These are phyloP conservation scores for Catharanthus roseus DNA, from an alignment of 257 asterid species.

Conservation along the genomic window DNA sequence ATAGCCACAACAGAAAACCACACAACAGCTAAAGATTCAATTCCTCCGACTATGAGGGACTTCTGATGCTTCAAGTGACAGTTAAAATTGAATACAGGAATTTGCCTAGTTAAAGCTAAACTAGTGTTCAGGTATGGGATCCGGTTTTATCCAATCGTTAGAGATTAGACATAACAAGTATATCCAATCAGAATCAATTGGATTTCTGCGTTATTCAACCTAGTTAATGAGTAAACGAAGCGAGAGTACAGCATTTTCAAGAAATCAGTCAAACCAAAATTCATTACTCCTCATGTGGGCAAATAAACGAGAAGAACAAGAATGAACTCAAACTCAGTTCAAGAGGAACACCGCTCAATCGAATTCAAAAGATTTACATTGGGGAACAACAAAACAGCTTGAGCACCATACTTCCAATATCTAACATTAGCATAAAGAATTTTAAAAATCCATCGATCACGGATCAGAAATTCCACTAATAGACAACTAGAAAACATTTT, in stretches of 20 bases:
- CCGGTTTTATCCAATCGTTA: too few relatives aligned
- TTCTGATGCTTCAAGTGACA: too few relatives aligned
- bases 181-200: too few relatives aligned
- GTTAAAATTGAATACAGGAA: too few relatives aligned
- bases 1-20: background rate
- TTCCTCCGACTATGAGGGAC: too few relatives aligned
- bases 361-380: background rate
- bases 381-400: background rate
- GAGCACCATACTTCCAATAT: background rate
- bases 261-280: background rate
- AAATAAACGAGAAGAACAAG: too few relatives aligned
- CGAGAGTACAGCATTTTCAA: background rate
- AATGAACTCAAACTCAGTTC: background rate
- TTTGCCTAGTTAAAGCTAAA: too few relatives aligned
- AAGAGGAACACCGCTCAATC: background rate
- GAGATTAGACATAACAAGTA: too few relatives aligned
- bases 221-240: conserved; percentile 8
- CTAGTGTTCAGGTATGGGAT: too few relatives aligned
- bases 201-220: background rate
- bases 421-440: background rate
- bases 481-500: background rate
- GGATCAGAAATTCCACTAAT: background rate
- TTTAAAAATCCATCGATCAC: background rate
- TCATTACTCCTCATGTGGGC: too few relatives aligned
- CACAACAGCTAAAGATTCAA: background rate